A percentile compares a stretch with the other conserved stretches of the same genome.
Evolutionary conservation across 2,329 filamentous ascomycete genomes (phyloP).

Genomic region (Cercospora sesami): DNA sequence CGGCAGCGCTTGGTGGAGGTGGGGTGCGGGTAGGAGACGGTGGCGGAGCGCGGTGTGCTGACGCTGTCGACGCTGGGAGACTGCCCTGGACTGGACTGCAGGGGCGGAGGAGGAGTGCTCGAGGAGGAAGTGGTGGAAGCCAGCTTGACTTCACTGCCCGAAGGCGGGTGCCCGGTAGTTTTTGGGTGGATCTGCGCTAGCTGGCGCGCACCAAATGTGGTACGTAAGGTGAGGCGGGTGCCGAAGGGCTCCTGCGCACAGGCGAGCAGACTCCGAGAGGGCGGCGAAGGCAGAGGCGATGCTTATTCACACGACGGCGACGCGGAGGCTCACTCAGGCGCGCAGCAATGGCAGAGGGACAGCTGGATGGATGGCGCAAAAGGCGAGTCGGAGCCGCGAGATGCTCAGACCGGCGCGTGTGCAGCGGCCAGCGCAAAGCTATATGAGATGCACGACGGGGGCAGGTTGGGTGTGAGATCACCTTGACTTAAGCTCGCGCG

Average conservation of each 20-base stretch:
- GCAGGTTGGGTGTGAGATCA: conserved; percentile 10
- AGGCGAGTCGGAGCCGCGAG: neutral
- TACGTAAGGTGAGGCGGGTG: conserved; percentile 2
- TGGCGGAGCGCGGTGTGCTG: conserved; percentile 28
- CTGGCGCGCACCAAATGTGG: neutral
- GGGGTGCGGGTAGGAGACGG: neutral
- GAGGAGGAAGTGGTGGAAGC: conserved; percentile 12
- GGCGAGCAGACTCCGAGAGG: neutral
- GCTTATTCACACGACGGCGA: neutral
- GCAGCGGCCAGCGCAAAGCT: neutral
- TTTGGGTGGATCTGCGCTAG: conserved; percentile 15
- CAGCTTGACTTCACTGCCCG: conserved; percentile 16
- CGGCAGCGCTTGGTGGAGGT: conserved; percentile 7
- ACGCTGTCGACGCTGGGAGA: conserved; percentile 34
- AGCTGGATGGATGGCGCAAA: neutral
- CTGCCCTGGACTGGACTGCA: conserved; percentile 20
- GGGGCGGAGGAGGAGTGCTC: conserved; percentile 23
- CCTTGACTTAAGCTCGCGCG: conserved; percentile 14
- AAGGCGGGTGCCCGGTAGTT: conserved; percentile 8
- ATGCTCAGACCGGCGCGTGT: neutral
- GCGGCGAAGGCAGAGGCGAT: neutral
- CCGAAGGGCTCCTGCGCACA: neutral
- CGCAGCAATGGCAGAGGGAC: neutral
- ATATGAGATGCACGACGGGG: conserved; percentile 8
- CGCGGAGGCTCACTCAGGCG: neutral